Conservation (phyloP, 108 stramenopile species). For the Asterionellopsis glacialis region DNA sequence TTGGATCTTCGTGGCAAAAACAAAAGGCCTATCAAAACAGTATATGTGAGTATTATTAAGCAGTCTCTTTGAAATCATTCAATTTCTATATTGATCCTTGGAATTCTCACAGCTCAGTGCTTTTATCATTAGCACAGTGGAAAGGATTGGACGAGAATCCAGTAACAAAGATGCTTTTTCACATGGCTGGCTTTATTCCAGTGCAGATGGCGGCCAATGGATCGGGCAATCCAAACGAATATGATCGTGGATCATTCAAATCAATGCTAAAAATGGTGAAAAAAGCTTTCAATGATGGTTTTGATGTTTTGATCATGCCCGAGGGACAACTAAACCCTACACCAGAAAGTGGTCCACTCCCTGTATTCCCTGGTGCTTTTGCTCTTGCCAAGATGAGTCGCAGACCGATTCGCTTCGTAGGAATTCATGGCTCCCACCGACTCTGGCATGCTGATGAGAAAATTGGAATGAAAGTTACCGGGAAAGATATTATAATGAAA, state of each 20-base stretch:
- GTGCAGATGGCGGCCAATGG: slow-evolving; percentile 81
- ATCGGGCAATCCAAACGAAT: slow-evolving; percentile 69
- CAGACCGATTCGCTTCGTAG: slow-evolving; percentile 75
- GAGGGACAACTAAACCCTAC: slow-evolving; percentile 84
- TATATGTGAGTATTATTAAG: slow-evolving; percentile 28
- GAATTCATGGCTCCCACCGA: slow-evolving; percentile 56
- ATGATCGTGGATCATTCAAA: slow-evolving; percentile 64
- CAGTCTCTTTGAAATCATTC: no score
- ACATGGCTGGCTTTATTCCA: slow-evolving; percentile 75
- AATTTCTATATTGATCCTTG: no score
- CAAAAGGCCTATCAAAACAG: slow-evolving; percentile 70
- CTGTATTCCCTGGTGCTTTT: slow-evolving; percentile 68
- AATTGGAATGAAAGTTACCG: slow-evolving; percentile 64
- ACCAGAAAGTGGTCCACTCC: slow-evolving; percentile 66
- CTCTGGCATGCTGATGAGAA: slow-evolving; percentile 73
- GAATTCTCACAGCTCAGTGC: no score
- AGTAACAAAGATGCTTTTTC: slow-evolving; percentile 63
- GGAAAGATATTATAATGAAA: slow-evolving; percentile 50
- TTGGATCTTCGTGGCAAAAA: slow-evolving; percentile 49
- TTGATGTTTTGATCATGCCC: slow-evolving; percentile 77
- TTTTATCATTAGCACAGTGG: slow-evolving; percentile 29
- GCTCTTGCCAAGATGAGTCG: slow-evolving; percentile 60
- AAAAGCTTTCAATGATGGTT: slow-evolving; percentile 68
- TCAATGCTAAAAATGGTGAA: slow-evolving; percentile 50
- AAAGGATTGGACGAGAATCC: slow-evolving; percentile 80